Evolutionary conservation across 2,329 filamentous ascomycete species (phyloP), one percentile per base, ranked within the genome.

Genomic region (Daldinia sp.): DNA sequence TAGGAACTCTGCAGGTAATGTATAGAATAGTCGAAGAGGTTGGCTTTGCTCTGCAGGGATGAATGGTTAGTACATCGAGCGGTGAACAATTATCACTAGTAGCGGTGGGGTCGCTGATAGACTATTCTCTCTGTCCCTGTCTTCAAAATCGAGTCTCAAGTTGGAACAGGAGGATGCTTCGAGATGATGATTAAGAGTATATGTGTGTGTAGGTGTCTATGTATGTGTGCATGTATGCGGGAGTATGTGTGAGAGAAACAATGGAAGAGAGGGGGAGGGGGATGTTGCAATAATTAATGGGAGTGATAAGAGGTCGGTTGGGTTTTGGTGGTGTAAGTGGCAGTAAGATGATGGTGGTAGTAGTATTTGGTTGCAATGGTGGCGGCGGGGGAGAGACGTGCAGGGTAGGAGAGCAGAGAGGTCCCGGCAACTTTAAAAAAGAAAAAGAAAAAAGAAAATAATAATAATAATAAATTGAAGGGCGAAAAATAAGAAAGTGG

Each of bases 261-360:
- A 68, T 68, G 66, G 62, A n/a, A n/a, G n/a, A 27, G 27, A 32
- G 39, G 21, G 39, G 57, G 64, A 64, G 68, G 64, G 64, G 61
- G 65, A 63, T 66, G 62, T 66, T 67, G 65, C 67, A 68, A 67
- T 68, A 35, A 61, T 58, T 53, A 58, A 61, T 58, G 66, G 51
- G 63, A 64, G 52, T 61, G 69, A 67, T 66, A 68, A 70, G 70
- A 71, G 69, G 69, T 72, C 68, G 71, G 70, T 59, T 62, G 51
- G 58, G n/a, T 39, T 41, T 54, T 68, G 39, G 56, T 61, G 57
- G 66, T 66, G 58, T 62, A 59, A 62, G 39, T 66, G 63, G 58
- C 64, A 68, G 19, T 23, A 23, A 66, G 64, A 54, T 54, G 47
- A 57, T 66, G 48, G 63, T 53, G 57, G 58, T 66, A 47, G 63